These are phyloP conservation scores for Aspergillus conjunctus DNA, from an alignment of 495 filamentous ascomycete species.

Conservation along the genomic window DNA sequence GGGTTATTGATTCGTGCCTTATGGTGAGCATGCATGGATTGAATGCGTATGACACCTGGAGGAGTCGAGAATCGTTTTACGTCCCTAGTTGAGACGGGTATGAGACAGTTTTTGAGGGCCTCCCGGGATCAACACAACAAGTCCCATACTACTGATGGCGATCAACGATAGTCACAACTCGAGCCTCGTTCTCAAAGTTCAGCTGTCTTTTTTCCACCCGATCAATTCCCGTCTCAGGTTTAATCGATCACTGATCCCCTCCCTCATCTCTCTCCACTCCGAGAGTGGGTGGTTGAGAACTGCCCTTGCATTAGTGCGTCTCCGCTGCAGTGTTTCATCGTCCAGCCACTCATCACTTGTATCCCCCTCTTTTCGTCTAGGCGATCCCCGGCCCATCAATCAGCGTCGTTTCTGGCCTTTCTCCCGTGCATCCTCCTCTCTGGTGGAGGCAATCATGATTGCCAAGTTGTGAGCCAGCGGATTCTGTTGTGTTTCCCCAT, in stretches of 20 bases:
- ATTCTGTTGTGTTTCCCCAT: not conserved
- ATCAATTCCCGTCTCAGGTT: constrained; percentile 2
- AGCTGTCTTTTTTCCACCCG: not conserved
- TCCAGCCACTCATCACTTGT: constrained; percentile 13
- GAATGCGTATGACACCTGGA: no score
- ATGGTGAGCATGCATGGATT: no score
- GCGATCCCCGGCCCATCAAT: not conserved
- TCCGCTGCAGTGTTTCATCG: constrained; percentile 24
- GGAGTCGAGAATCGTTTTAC: no score
- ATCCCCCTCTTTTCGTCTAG: not conserved
- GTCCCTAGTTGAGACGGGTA: no score
- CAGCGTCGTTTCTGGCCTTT: not conserved
- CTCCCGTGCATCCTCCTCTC: not conserved
- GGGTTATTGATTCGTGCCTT: no score
- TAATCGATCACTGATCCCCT: no score
- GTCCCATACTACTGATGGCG: no score
- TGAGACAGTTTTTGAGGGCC: no score
- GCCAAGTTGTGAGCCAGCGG: not conserved
- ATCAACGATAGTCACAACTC: no score
- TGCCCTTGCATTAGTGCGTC: constrained; percentile 7
- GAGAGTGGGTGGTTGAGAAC: constrained; percentile 1
- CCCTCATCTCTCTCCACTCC: not conserved
- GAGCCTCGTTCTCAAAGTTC: not conserved
- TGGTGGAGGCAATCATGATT: constrained; percentile 1
- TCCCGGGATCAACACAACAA: no score